Percentiles rank a stretch among this genome's conserved stretches.
phyloP scores from a whole-genome alignment of 306 rosid genomes.

The Rosa chinensis region DNA sequence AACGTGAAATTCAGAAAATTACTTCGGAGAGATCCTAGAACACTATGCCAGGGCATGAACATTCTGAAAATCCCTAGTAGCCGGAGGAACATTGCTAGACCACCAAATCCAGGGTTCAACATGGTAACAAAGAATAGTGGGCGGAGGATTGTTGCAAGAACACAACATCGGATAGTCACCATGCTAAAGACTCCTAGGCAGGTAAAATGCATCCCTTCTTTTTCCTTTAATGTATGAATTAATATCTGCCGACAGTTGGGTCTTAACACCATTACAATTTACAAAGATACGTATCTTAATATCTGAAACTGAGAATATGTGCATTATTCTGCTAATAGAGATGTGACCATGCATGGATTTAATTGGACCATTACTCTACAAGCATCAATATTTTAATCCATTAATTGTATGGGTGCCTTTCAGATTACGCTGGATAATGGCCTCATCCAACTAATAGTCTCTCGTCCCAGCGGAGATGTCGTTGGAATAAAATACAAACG shows the following conservation, averaged over 20 bases:
- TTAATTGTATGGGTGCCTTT: background rate
- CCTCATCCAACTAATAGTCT: constrained; percentile 43
- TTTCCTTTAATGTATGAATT: background rate
- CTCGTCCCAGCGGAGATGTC: constrained; percentile 60
- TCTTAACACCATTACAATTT: no score
- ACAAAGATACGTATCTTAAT: no score
- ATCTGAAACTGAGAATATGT: background rate
- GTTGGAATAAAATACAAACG: constrained; percentile 50
- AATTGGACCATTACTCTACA: background rate
- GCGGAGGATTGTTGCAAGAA: background rate
- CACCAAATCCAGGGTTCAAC: background rate
- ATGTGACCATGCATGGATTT: background rate
- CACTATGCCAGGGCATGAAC: background rate
- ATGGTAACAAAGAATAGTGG: background rate
- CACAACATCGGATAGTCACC: background rate
- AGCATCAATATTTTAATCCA: background rate
- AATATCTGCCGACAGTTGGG: background rate
- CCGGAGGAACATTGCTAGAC: background rate
- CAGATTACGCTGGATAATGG: constrained; percentile 67
- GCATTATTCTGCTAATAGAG: background rate
- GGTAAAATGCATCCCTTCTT: background rate
- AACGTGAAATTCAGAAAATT: background rate
- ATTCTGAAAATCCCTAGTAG: background rate
- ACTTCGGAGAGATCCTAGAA: background rate
- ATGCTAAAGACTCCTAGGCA: background rate